Evolutionary conservation across 1,284 basidiomycete species (phyloP).

Genomic region (Taiwanofungus camphoratus): DNA sequence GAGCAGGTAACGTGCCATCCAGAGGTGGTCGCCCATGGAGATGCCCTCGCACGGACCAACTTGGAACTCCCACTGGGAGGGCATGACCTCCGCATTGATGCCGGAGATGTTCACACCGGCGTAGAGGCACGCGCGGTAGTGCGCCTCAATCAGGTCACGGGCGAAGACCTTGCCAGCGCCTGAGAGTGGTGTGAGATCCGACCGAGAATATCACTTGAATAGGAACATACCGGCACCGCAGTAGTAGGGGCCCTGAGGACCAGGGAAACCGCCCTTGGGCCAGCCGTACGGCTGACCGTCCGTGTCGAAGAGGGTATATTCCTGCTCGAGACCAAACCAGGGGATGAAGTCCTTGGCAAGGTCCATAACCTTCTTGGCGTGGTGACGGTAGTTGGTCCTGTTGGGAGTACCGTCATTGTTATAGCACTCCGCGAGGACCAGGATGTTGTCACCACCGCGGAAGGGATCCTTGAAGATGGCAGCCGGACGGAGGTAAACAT

Average conservation of each 20-base stretch:
- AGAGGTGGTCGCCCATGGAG: constrained; percentile 97
- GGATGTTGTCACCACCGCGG: constrained; percentile 97
- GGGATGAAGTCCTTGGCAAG: constrained; percentile 76
- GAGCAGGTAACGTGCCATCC: constrained; percentile 94
- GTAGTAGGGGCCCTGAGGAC: constrained; percentile 99
- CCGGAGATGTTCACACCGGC: constrained; percentile 97
- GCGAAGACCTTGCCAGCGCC: constrained; percentile 96
- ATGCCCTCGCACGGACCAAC: constrained; percentile 98
- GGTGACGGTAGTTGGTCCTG: constrained; percentile 92
- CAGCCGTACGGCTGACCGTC: constrained; percentile 93
- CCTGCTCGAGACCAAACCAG: constrained; percentile 99
- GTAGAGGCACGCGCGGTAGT: constrained; percentile 97
- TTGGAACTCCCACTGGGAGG: constrained; percentile 99
- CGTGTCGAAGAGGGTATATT: constrained; percentile 96
- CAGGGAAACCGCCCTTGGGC: constrained; percentile 99
- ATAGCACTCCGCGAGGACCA: constrained; percentile 96
- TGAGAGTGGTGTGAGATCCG: constrained; percentile 28
- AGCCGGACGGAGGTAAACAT: constrained; percentile 96
- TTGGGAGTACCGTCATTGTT: constrained; percentile 99
- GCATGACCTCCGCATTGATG: constrained; percentile 99
- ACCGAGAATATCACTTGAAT: constrained; percentile 7
- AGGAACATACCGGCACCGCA: constrained; percentile 88
- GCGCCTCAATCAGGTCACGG: constrained; percentile 98
- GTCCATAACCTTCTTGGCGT: constrained; percentile 91
- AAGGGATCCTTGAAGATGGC: constrained; percentile 99